Evolutionary conservation across 495 filamentous ascomycete genomes (phyloP).

Genomic region (Penicillium longicatenatum): DNA sequence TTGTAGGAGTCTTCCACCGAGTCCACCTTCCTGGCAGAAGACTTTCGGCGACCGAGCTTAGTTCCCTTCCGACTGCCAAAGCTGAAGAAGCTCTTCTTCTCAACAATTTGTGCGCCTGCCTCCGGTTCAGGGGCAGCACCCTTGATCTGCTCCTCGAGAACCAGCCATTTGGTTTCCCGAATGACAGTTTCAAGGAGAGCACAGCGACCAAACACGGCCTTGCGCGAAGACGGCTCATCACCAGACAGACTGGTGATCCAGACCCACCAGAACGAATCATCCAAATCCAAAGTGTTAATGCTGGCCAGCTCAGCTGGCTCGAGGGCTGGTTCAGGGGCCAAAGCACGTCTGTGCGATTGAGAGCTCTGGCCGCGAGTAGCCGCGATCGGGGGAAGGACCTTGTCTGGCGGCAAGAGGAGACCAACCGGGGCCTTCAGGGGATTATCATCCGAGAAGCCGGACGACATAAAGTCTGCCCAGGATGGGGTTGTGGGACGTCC

Average conservation of each 20-base stretch:
- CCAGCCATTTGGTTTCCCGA: conserved; percentile 79
- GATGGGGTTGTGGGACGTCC: conserved; percentile 93
- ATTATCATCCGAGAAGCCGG: conserved; percentile 81
- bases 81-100: conserved; percentile 90
- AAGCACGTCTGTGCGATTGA: conserved; percentile 75
- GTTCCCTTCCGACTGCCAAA: conserved; percentile 69
- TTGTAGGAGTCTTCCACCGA: conserved; percentile 55
- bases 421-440: conserved; percentile 50
- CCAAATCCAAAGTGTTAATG: conserved; percentile 80
- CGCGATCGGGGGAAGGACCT: conserved; percentile 81
- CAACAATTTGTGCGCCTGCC: conserved; percentile 82
- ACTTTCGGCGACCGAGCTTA: conserved; percentile 67
- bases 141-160: conserved; percentile 95
- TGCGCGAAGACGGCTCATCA: conserved; percentile 81
- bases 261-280: conserved; percentile 99
- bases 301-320: conserved; percentile 94
- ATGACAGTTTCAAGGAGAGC: conserved; percentile 89
- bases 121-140: conserved; percentile 86
- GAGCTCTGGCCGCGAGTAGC: conserved; percentile 75
- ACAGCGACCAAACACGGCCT: conserved; percentile 92
- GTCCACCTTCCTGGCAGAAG: conserved; percentile 55
- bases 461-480: conserved; percentile 95
- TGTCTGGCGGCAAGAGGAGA: conserved; percentile 82
- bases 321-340: conserved; percentile 64
- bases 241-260: conserved; percentile 96